phyloP scores from a whole-genome alignment of 306 rosid genomes.

The Inga leiocalycina region DNA sequence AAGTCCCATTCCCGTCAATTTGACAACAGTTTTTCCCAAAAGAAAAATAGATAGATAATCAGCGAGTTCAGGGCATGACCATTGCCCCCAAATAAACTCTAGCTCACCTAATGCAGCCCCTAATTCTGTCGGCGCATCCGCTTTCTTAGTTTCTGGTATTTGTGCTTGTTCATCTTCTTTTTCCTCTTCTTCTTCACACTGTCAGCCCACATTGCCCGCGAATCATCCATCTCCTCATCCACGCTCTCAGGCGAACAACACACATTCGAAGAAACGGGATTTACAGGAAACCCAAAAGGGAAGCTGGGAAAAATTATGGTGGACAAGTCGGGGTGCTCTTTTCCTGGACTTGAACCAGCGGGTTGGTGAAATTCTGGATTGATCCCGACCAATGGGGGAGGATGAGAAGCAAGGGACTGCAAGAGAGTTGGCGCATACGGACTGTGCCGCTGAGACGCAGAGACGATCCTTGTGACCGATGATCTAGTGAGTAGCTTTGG shows the following conservation, averaged over 20 bases:
- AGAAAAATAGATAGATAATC: not conserved
- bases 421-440: conserved; percentile 26
- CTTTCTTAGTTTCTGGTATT: conserved; percentile 74
- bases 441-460: conserved; percentile 34
- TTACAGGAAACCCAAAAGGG: conserved; percentile 56
- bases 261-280: conserved; percentile 40
- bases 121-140: conserved; percentile 67
- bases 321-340: conserved; percentile 12
- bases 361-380: conserved; percentile 22
- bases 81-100: conserved; percentile 1
- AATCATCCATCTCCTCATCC: conserved; percentile 44
- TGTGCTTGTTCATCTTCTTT: conserved; percentile 82
- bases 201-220: conserved; percentile 68
- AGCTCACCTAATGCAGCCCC: conserved; percentile 46
- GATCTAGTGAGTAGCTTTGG: conserved; percentile 58
- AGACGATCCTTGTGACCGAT: conserved; percentile 36
- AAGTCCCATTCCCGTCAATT: not conserved
- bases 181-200: conserved; percentile 92
- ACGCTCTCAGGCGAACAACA: conserved; percentile 34
- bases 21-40: conserved; percentile 17
- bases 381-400: conserved; percentile 14
- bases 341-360: conserved; percentile 11
- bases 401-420: conserved; percentile 22
- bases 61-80: conserved; percentile 19
- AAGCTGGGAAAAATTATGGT: conserved; percentile 54